Evolutionary conservation across 208 protist species (phyloP), one percentile per base, ranked within the genome.

Genomic region (Wallacemonas sp.): DNA sequence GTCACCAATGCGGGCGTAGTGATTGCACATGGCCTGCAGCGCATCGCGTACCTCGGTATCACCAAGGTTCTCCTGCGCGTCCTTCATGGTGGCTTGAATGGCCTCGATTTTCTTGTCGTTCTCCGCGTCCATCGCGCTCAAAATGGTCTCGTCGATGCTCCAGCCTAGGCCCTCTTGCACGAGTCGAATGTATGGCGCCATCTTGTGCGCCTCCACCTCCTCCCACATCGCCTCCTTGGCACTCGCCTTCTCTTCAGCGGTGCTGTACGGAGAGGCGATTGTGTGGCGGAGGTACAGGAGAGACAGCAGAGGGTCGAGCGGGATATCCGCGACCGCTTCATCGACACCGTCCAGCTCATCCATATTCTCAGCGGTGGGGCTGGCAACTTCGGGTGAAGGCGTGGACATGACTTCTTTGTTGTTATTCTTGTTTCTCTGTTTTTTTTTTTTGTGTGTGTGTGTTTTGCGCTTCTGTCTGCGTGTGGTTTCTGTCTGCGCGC

Each of bases 11-110:
- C 87, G 72, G 55, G 88, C 90, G 72, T 93, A 97, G 80, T 97
- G 91, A 45, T 97, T 81, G 38, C 97, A 96, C 65, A 93, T 95
- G 8, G 77, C 94, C 58, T 98, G 71, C n/a, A 98, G 69, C 14
- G 82, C 91, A 26, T 99, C 98, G 46, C 98, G 93, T 21, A 99
- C 93, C 79, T 99, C 98, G 46, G 86, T 96, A 74, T 99, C 98
- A 45, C 98, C 98, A 21, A 98, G 84, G 74, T 99, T 99, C 63
- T 98, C 89, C 56, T 96, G 83, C 12, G 97, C 96, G 72, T 99
- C 97, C 62, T 86, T 80, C 45, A 98, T 79, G 58, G 79, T 86
- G 19, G 93, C 94, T 12, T 96, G 86, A 27, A 98, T 72, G 67
- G 84, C 69, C 26, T 80, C 75, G 3, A 97, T 30, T 51, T 86